Percentiles rank a stretch among this genome's conserved stretches.
phyloP scores from a whole-genome alignment of 805 yeast species.

The Saccharomycopsis capsularis region DNA sequence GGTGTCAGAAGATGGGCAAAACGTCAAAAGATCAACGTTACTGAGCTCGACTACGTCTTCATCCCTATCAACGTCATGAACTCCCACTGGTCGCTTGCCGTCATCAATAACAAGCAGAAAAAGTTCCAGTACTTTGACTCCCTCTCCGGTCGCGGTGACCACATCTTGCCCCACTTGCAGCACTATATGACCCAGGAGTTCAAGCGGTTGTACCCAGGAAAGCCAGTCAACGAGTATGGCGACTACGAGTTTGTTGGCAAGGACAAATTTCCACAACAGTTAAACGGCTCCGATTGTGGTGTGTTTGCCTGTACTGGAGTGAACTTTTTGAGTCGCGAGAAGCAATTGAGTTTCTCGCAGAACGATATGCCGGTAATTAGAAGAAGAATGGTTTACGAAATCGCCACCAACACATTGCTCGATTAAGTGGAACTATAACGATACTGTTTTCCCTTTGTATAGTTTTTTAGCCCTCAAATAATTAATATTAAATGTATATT shows the following conservation, averaged over 20 bases:
- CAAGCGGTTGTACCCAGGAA: conserved; percentile 36
- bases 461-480: too few species aligned
- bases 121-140: conserved; percentile 76
- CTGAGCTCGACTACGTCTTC: conserved; percentile 56
- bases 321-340: conserved; percentile 47
- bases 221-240: conserved; percentile 20
- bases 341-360: conserved; percentile 49
- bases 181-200: conserved; percentile 67
- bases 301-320: conserved; percentile 83
- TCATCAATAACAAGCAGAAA: conserved; percentile 54
- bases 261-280: conserved; percentile 68
- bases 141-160: conserved; percentile 34
- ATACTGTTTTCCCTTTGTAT: too few species aligned
- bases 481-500: too few species aligned
- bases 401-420: conserved; percentile 32
- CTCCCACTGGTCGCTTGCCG: conserved; percentile 90
- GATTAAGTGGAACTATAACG: too few species aligned
- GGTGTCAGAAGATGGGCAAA: conserved; percentile 85
- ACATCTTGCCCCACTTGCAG: conserved; percentile 40
- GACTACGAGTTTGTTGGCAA: conserved; percentile 27
- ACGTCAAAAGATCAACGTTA: conserved; percentile 60
- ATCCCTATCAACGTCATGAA: conserved; percentile 81
- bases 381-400: conserved; percentile 59
- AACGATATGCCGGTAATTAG: conserved; percentile 65
- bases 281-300: conserved; percentile 92